These are phyloP conservation scores for Quercus wislizeni DNA, from an alignment of 306 rosid genomes.

Conservation along the genomic window DNA sequence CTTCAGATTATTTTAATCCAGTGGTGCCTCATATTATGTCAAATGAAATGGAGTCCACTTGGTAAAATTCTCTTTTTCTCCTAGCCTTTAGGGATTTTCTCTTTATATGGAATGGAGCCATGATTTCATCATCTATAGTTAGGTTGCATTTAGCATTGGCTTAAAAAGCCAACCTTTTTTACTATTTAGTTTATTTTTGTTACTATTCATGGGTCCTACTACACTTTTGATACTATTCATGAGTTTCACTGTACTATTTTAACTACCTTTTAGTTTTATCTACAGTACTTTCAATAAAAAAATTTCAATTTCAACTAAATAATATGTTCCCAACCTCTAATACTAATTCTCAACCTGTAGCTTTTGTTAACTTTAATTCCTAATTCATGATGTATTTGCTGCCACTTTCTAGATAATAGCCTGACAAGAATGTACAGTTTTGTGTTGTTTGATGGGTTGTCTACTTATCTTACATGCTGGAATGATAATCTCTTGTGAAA, in stretches of 20 bases:
- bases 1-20: constrained; percentile 1
- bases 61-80: not conserved
- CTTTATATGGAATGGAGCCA: not conserved
- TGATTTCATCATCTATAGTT: not conserved
- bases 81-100: not conserved
- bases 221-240: no score
- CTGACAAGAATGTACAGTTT: not conserved
- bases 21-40: not conserved
- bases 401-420: constrained; percentile 22
- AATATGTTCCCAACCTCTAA: not conserved
- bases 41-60: not conserved
- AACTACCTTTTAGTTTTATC: no score
- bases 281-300: no score
- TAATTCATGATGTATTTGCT: constrained; percentile 20
- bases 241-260: no score
- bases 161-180: no score
- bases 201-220: no score
- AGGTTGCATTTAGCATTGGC: no score
- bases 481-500: not conserved
- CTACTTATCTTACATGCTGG: not conserved
- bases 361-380: constrained; percentile 16
- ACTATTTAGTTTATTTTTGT: no score
- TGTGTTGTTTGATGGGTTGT: not conserved
- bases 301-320: no score
- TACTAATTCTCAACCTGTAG: constrained; percentile 11